Evolutionary conservation across 768 basidiomycete genomes (phyloP), one percentile per base, ranked within the genome.

Genomic region (Postia placenta): DNA sequence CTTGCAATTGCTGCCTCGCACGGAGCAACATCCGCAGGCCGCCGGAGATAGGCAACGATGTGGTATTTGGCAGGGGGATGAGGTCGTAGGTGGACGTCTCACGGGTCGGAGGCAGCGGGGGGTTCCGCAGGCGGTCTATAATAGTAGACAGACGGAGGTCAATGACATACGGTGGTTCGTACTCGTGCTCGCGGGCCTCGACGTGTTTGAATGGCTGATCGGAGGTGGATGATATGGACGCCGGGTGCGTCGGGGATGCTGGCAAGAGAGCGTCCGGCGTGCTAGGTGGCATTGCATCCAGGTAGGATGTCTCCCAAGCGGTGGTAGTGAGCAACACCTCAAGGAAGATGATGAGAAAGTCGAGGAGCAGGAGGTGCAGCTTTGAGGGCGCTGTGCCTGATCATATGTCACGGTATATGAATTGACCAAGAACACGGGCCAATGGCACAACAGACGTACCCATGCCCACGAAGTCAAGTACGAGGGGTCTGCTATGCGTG

Each of bases 381-480:
- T 72, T 84, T 35, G 85, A 82, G n/a, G 88, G 85, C 28, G 63
- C 85, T 55, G 44, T 52, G n/a, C 50, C 64, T 65, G 43, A 12
- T 17, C 30, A 22, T 25, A 7, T 28, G 22, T 37, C 23, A 12
- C 15, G 14, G 23, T 35, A 48, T 17, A 44, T 6, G 27, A 39
- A 0, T 52, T 43, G 36, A 26, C 11, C 27, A 45, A 24, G 40
- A n/a, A n/a, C 30, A 22, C 2, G 20, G 20, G 25, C 23, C n/a
- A 5, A 25, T 25, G 9, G 26, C 14, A 11, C 17, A 20, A 36
- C 24, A 38, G n/a, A 23, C 82, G 43, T 56, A 89, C 88, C 79
- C 72, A 81, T 73, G 47, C 88, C 87, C 50, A 90, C 76, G 59
- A 90, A 90, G 62, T 90, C 87, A 51, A 91, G 78, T 27, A 91